These are phyloP conservation scores for Xylariaceae sp. DNA, from an alignment of 2,329 filamentous ascomycete species.

Conservation along the genomic window DNA sequence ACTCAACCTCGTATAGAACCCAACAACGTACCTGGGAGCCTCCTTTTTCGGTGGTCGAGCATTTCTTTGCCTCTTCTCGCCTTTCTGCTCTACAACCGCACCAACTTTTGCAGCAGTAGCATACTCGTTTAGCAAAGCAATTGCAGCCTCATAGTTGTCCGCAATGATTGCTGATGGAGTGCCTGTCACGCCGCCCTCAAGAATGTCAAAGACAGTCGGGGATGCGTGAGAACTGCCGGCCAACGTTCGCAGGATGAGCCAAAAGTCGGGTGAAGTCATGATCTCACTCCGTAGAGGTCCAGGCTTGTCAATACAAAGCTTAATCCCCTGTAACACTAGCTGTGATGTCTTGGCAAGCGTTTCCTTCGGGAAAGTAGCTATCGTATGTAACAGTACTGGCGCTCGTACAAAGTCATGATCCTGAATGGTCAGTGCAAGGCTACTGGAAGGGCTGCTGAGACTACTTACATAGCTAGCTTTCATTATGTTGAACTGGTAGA, in stretches of 20 bases:
- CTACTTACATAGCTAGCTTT: constrained; percentile 79
- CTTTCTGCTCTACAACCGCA: constrained; percentile 68
- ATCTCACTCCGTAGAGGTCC: constrained; percentile 85
- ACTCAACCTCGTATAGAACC: not conserved
- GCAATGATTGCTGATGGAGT: constrained; percentile 83
- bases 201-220: constrained; percentile 80
- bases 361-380: constrained; percentile 83
- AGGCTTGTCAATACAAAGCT: constrained; percentile 76
- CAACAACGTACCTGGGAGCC: constrained; percentile 56
- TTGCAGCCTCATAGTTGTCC: constrained; percentile 91
- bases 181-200: constrained; percentile 74
- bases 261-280: constrained; percentile 96
- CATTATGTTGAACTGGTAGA: constrained; percentile 82
- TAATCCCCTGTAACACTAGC: constrained; percentile 77
- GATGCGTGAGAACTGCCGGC: constrained; percentile 71
- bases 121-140: constrained; percentile 85
- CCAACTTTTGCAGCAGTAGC: constrained; percentile 79
- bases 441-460: not conserved
- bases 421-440: constrained; percentile 47
- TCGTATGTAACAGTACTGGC: constrained; percentile 86
- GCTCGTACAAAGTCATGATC: constrained; percentile 90
- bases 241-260: constrained; percentile 82
- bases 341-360: constrained; percentile 75
- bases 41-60: constrained; percentile 51
- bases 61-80: constrained; percentile 53